Evolutionary conservation across 2,329 filamentous ascomycete species (phyloP).

Genomic region (Colletotrichum chlorophyti): DNA sequence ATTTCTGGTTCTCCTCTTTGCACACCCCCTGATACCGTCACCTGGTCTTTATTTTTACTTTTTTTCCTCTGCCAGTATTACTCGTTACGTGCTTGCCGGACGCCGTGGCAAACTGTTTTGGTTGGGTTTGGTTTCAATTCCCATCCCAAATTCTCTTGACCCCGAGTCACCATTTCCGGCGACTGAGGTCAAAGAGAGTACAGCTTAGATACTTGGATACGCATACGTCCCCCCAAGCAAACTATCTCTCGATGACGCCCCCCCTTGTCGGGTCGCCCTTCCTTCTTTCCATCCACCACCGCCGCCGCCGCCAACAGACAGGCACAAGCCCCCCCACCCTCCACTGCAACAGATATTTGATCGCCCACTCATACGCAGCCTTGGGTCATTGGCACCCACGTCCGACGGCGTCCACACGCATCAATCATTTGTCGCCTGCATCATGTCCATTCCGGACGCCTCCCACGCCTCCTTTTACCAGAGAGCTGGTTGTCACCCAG

Average conservation of each 20-base stretch:
- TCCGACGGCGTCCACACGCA: slow-evolving; percentile 8
- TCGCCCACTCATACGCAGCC: slow-evolving; percentile 16
- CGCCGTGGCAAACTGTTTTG: neutral
- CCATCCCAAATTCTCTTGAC: neutral
- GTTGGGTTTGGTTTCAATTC: slow-evolving; percentile 9
- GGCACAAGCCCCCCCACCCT: slow-evolving; percentile 24
- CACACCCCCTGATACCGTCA: neutral
- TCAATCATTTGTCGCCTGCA: slow-evolving; percentile 24
- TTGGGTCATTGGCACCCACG: slow-evolving; percentile 23
- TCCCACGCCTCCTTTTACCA: slow-evolving; percentile 23
- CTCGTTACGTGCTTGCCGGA: neutral
- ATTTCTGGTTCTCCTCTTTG: neutral
- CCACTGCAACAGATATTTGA: slow-evolving; percentile 19
- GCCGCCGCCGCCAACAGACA: slow-evolving; percentile 17
- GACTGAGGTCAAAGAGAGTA: too few species aligned
- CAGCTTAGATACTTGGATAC: slow-evolving; percentile 14
- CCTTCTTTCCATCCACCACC: slow-evolving; percentile 14
- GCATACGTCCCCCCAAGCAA: slow-evolving; percentile 13
- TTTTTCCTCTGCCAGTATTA: too few species aligned
- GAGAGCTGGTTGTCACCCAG: slow-evolving; percentile 17
- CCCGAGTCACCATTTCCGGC: too few species aligned
- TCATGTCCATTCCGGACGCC: slow-evolving; percentile 15
- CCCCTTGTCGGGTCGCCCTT: slow-evolving; percentile 7
- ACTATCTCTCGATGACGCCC: neutral
- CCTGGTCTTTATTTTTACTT: neutral